These are phyloP conservation scores for Bertia moriformis DNA, from an alignment of 2,329 filamentous ascomycete species.

Conservation along the genomic window DNA sequence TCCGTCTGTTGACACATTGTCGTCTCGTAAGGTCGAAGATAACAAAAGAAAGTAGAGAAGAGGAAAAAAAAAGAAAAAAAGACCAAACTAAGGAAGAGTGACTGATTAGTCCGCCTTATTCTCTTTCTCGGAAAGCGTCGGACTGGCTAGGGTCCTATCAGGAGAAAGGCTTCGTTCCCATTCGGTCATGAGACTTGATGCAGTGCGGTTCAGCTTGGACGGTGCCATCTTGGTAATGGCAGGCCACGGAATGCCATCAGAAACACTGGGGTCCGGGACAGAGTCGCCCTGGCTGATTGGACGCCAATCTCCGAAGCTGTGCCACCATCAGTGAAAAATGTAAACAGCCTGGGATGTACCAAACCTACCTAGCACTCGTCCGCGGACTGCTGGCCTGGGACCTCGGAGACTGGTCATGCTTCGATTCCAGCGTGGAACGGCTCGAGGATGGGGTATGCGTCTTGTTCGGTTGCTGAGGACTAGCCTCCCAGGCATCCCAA, in stretches of 20 bases:
- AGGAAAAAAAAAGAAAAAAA: too few relatives aligned
- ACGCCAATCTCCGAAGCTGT: slow-evolving; percentile 5
- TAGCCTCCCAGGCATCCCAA: slow-evolving; percentile 4
- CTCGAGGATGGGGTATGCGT: slow-evolving; percentile 24
- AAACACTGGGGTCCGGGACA: slow-evolving; percentile 23
- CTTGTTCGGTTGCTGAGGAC: slow-evolving; percentile 4
- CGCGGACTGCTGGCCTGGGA: slow-evolving; percentile 30
- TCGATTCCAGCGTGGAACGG: slow-evolving; percentile 32
- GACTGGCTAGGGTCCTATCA: too few relatives aligned
- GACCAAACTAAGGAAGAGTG: background rate
- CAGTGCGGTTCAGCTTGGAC: slow-evolving; percentile 65
- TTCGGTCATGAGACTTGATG: slow-evolving; percentile 76
- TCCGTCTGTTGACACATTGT: too few relatives aligned
- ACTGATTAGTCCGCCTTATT: background rate
- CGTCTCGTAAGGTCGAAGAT: too few relatives aligned
- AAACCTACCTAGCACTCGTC: slow-evolving; percentile 36
- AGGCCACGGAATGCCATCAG: slow-evolving; percentile 47
- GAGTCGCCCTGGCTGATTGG: slow-evolving; percentile 4
- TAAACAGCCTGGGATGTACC: slow-evolving; percentile 2
- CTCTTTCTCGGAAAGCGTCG: background rate
- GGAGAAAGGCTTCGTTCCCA: slow-evolving; percentile 67
- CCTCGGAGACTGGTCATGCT: slow-evolving; percentile 24
- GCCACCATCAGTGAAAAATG: slow-evolving; percentile 4
- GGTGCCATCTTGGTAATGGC: slow-evolving; percentile 60
- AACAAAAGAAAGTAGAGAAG: too few relatives aligned